These are phyloP conservation scores for Penicillium sp. DNA, from an alignment of 2,329 filamentous ascomycete species.

Conservation along the genomic window DNA sequence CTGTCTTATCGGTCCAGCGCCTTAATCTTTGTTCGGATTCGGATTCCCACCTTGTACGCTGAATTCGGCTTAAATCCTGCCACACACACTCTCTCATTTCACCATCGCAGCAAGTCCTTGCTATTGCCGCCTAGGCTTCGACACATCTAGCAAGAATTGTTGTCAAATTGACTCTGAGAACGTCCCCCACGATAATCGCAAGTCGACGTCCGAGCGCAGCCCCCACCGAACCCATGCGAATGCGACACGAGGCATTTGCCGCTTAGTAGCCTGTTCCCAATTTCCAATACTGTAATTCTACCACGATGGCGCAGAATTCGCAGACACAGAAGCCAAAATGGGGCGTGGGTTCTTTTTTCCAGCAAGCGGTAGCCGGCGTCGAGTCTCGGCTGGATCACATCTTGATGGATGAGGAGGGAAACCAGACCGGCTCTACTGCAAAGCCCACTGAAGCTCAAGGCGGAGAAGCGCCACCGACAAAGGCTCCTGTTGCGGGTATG, in stretches of 20 bases:
- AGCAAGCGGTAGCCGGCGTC: conserved; percentile 88
- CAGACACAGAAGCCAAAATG: conserved; percentile 61
- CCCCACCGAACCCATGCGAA: conserved; percentile 25
- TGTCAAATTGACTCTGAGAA: neutral
- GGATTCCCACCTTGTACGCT: conserved; percentile 14
- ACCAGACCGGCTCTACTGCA: conserved; percentile 25
- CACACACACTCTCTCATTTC: conserved; percentile 7
- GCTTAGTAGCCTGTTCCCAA: conserved; percentile 20
- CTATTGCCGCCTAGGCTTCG: neutral
- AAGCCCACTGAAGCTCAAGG: conserved; percentile 40
- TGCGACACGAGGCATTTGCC: conserved; percentile 20
- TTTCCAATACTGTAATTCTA: neutral
- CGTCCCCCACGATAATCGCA: neutral
- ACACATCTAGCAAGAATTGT: neutral
- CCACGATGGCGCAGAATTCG: conserved; percentile 36
- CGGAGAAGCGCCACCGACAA: conserved; percentile 24
- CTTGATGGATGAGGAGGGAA: conserved; percentile 73
- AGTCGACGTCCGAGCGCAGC: conserved; percentile 14
- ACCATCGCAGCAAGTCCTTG: neutral
- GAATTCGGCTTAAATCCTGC: conserved; percentile 3
- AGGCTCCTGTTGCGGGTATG: conserved; percentile 33
- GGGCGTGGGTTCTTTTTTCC: conserved; percentile 69
- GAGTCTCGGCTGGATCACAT: conserved; percentile 92
- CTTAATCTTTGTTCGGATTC: conserved; percentile 11
- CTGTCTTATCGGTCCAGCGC: neutral